These are phyloP conservation scores for Daldinia sp. DNA, from an alignment of 2,329 filamentous ascomycete genomes.

Conservation along the genomic window DNA sequence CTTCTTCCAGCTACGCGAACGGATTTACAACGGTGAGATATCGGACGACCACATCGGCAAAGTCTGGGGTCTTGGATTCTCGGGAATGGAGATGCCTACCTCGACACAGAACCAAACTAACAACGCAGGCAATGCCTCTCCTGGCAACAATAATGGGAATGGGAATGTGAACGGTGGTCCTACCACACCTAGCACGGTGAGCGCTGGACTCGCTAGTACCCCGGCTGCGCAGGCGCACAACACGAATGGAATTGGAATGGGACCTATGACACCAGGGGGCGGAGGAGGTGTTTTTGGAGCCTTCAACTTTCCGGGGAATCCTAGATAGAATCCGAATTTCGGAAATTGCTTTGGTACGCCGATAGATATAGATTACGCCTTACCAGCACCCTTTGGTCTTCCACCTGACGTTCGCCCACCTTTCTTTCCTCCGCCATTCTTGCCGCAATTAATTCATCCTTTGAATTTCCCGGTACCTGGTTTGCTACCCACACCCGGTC, in stretches of 20 bases:
- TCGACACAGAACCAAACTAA: slow-evolving; percentile 43
- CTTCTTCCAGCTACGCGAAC: slow-evolving; percentile 92
- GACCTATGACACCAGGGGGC: slow-evolving; percentile 82
- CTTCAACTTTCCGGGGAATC: slow-evolving; percentile 67
- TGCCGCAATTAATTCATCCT: background rate
- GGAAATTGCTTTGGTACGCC: slow-evolving; percentile 26
- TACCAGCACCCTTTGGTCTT: background rate
- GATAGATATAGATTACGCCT: slow-evolving; percentile 3
- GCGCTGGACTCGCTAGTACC: slow-evolving; percentile 61
- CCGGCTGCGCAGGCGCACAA: slow-evolving; percentile 65
- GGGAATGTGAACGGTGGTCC: slow-evolving; percentile 58
- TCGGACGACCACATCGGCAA: slow-evolving; percentile 87
- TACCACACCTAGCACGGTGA: slow-evolving; percentile 77
- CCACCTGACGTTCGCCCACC: background rate
- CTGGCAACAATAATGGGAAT: slow-evolving; percentile 54
- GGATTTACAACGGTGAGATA: slow-evolving; percentile 86
- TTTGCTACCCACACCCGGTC: background rate
- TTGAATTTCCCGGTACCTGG: background rate
- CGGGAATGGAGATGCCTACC: slow-evolving; percentile 64
- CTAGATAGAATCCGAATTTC: slow-evolving; percentile 50
- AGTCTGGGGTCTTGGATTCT: slow-evolving; percentile 90
- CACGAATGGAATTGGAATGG: slow-evolving; percentile 70
- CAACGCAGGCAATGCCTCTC: slow-evolving; percentile 56
- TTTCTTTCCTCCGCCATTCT: background rate
- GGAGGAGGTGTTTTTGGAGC: slow-evolving; percentile 80